Base-by-base conservation (phyloP, 352 stramenopile species). In the Phytopythium chamaehyphon region DNA sequence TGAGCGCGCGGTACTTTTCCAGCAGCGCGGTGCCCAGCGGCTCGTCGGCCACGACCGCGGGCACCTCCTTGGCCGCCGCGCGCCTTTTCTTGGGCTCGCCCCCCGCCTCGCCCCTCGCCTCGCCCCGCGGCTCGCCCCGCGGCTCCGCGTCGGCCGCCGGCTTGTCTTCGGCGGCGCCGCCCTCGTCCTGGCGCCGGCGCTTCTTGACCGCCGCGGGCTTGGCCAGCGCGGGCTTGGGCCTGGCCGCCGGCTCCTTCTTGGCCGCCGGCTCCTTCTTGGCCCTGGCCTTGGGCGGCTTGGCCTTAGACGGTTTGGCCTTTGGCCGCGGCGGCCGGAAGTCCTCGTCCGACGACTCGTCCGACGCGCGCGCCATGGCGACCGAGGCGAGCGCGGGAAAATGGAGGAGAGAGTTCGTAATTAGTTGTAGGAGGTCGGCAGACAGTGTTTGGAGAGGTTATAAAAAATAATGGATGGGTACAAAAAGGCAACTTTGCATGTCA, bases 1-100 rank as follows among this genome's bases (percentile, higher is more conserved):
- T 76, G 51, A 82, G 69, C 39, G 47, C 62, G 14, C 74, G 59
- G 42, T 85, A 76, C 51, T 83, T 85, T 40, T 82, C 55, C 42
- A 72, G 22, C 23, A 44, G 19, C 14, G 45, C 31, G 4, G 40
- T 46, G 6, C 62, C 61, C 26, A 55, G 23, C n/a, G 36, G 33
- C 16, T 59, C 55, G 40, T 62, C 58, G 12, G 59, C 40, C 19
- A 62, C 54, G 4, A 62, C 51, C 14, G 51, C 39, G 5, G 54
- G 39, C 26, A 18, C 21, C 11, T 16, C 12, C 22, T 22, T 26
- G 10, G 23, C 33, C 40, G 62, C 54, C 38, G 67, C 64, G 15
- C 40, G 57, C 46, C 60, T 59, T 40, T 54, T 57, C 35, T 45
- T 60, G 19, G 19, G 5, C 24, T 26, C n/a, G 42, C 62, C 65